Base-by-base conservation (phyloP, 306 rosid species). In the Ormosia semicastrata region DNA sequence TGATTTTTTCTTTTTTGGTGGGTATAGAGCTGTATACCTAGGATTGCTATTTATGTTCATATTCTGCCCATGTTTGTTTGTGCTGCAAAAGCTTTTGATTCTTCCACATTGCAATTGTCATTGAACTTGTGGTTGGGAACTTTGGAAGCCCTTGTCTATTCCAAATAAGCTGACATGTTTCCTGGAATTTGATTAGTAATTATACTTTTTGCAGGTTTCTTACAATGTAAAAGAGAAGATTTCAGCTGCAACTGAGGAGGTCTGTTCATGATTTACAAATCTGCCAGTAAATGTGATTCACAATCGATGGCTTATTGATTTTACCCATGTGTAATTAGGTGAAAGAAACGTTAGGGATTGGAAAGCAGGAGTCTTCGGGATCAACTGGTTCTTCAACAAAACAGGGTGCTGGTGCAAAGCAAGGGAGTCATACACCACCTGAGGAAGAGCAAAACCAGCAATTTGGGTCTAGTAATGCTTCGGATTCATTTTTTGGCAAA, bases 191-290 rank as follows among this genome's bases (percentile, higher is more conserved):
- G 32, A 76, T 57, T 58, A 32, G 58, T 68, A 69, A 66, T 44
- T 63, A 3, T 76, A 68, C 57, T 66, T 71, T 73, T 72, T 80
- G 30, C 82, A 93, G 98, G 99, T 89, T 80, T 95, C 99, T 68
- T 64, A 86, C 74, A 88, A 89, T 83, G 91, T 91, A 71, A 95
- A 90, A 84, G 97, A 92, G 90, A 95, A 90, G 89, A 81, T 95
- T 72, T 86, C 96, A 11, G 89, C 90, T 85, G 94, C 99, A 82
- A 81, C 92, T 34, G 99, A 87, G 78, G 98, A 95, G 94, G 99
- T 91, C 7, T 57, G 91, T 84, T 44, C 65, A 66, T 52, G 66
- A 69, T 66, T 82, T 70, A 43, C 29, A 32, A 82, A 53, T 73
- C 12, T 6, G 34, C 73, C 29, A 24, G 40, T 76, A 18, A 15